phyloP scores from a whole-genome alignment of 129 eudicot genomes.

The Silybum marianum region DNA sequence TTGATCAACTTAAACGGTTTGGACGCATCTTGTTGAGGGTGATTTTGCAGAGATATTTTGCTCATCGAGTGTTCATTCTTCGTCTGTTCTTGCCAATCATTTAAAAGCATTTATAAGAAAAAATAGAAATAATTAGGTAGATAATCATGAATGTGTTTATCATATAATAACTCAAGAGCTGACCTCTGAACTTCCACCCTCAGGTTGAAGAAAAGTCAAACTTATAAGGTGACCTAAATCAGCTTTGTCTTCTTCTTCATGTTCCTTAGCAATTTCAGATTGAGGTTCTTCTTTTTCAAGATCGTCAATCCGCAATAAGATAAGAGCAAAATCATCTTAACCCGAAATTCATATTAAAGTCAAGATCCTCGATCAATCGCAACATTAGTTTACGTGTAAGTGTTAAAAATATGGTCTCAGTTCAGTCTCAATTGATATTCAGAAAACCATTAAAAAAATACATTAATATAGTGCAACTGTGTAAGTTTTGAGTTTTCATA shows the following conservation, averaged over 20 bases:
- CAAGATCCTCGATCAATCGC: too few relatives aligned
- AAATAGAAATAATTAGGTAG: constrained; percentile 6
- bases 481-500: too few relatives aligned
- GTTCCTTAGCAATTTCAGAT: not conserved
- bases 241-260: constrained; percentile 42
- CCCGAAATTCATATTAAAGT: too few relatives aligned
- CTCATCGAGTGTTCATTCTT: constrained; percentile 17
- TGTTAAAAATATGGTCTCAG: too few relatives aligned
- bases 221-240: constrained; percentile 32
- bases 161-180: not conserved
- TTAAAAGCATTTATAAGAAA: not conserved
- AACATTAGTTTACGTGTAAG: too few relatives aligned
- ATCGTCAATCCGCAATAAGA: too few relatives aligned
- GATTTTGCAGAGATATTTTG: constrained; percentile 19
- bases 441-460: too few relatives aligned
- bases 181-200: constrained; percentile 25
- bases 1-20: constrained; percentile 28
- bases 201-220: constrained; percentile 18
- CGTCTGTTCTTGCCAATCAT: constrained; percentile 12
- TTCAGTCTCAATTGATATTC: too few relatives aligned
- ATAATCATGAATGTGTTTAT: not conserved
- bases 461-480: too few relatives aligned
- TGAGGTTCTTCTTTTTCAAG: too few relatives aligned
- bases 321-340: too few relatives aligned
- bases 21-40: constrained; percentile 17